Evolutionary conservation across 2,329 filamentous ascomycete genomes (phyloP), one percentile per base, ranked within the genome.

Genomic region (Podosphaera leucotricha): DNA sequence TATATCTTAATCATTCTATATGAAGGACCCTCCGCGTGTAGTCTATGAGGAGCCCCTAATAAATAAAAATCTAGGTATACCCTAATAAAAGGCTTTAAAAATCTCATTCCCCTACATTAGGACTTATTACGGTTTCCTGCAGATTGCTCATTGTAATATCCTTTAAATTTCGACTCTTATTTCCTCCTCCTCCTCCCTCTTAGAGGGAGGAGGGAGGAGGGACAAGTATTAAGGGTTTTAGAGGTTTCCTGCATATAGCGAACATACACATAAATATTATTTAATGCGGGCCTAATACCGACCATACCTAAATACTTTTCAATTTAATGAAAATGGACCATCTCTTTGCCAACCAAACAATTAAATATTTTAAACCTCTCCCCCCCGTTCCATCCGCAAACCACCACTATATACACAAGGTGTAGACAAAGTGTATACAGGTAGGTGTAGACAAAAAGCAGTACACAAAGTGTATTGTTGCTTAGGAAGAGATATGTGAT

Each of bases 111-210:
- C 24, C 24, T 28, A 28, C 28, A 33, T 43, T 30, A 33, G 41
- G 13, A 33, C 28, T 43, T 21, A 33, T 43, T 43, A n/a, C 15
- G 41, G 41, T 36, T 43, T 33, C 41, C 41, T 43, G 41, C 41
- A 33, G 41, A 43, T 43, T 43, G 41, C 30, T 43, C 41, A 43
- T 43, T 43, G 41, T 33, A 43, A 43, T 36, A 43, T 35, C 41
- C 30, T 43, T 43, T 33, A 43, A 43, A 43, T 43, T 43, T 35
- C 20, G 16, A 43, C 41, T 43, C 21, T 43, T 30, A n/a, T n/a
- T n/a, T n/a, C n/a, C n/a, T n/a, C n/a, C n/a, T n/a, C n/a, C n/a
- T n/a, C n/a, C n/a, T n/a, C n/a, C n/a, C n/a, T n/a, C n/a, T n/a
- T n/a, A n/a, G n/a, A n/a, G n/a, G n/a, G n/a, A n/a, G n/a, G n/a